Evolutionary conservation across 352 stramenopile species (phyloP), one percentile per base, ranked within the genome.

Genomic region (Aphanomyces euteiches): DNA sequence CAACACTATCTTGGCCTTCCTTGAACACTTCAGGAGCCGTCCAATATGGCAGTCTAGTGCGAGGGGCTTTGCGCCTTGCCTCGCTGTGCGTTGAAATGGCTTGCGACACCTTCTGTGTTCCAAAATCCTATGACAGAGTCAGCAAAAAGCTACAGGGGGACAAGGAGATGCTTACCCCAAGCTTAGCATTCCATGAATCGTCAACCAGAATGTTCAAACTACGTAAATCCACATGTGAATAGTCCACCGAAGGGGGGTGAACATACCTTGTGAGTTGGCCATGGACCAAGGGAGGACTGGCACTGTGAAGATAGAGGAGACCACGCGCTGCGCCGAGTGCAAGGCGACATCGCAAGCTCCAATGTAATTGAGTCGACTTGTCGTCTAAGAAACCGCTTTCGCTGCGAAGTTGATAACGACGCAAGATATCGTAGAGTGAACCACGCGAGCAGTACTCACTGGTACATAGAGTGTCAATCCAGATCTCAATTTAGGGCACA

Each of bases 371-470:
- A 5, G 47, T 50, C 38, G 39, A 40, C 21, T 71, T 43, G 21
- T 48, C 57, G 39, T 74, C n/a, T 8, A 66, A 19, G 7, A 21
- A 13, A 15, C 56, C 69, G 47, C 47, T 48, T 47, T 58, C 54
- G 63, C 54, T 59, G 5, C 73, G 78, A 8, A 75, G 61, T 61
- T 80, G 76, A 38, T 80, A 79, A 19, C 65, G 77, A 66, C 95
- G 84, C 60, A 99, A 77, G 47, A 98, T 91, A 78, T 98, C 96
- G 77, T 92, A 99, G 13, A 99, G 81, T 13, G 92, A 98, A 15
- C 96, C 95, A 38, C 96, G 85, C 40, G 88, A 91, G 69, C 95
- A 98, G 56, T 97, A 93, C 78, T 99, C 96, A 69, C 84, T 73
- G 21, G 19, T 57, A 37, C 6, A 47, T 19, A 54, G 37, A 28